A percentile compares a stretch with the other conserved stretches of the same genome.
phyloP scores from a whole-genome alignment of 805 yeast species.

The Metschnikowia corniflorae region DNA sequence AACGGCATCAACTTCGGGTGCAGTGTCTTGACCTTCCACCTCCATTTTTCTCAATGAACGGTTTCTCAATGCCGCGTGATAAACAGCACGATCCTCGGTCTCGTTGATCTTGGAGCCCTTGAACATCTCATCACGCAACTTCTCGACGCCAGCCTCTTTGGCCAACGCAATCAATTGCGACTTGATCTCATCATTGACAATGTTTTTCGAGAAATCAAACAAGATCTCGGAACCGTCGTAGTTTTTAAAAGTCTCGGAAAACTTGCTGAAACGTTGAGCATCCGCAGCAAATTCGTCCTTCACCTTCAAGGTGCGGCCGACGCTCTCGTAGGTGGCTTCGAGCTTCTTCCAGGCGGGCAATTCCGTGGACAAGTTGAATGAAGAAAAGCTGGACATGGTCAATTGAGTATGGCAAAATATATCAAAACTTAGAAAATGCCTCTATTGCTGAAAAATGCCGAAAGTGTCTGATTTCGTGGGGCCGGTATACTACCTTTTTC shows the following conservation, averaged over 20 bases:
- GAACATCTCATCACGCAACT: conserved; percentile 87
- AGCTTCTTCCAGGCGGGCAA: conserved; percentile 83
- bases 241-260: conserved; percentile 74
- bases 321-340: conserved; percentile 62
- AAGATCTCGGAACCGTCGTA: conserved; percentile 84
- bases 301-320: conserved; percentile 70
- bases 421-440: background rate
- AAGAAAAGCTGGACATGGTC: conserved; percentile 19
- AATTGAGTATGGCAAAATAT: conserved; percentile 4
- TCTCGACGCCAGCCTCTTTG: conserved; percentile 82
- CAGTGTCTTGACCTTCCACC: conserved; percentile 87
- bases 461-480: no score
- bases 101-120: conserved; percentile 90
- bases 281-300: conserved; percentile 76
- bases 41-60: conserved; percentile 77
- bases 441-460: no score
- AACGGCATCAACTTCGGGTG: conserved; percentile 88
- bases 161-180: conserved; percentile 71
- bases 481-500: no score
- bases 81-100: conserved; percentile 96
- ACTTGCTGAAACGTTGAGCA: conserved; percentile 69
- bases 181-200: conserved; percentile 81
- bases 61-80: conserved; percentile 95
- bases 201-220: conserved; percentile 94
- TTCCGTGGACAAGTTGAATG: conserved; percentile 61